Percentiles rank a stretch among this genome's conserved stretches.
These are phyloP conservation scores for Stemphylium beticola DNA, from an alignment of 2,329 filamentous ascomycete genomes.

Conservation along the genomic window DNA sequence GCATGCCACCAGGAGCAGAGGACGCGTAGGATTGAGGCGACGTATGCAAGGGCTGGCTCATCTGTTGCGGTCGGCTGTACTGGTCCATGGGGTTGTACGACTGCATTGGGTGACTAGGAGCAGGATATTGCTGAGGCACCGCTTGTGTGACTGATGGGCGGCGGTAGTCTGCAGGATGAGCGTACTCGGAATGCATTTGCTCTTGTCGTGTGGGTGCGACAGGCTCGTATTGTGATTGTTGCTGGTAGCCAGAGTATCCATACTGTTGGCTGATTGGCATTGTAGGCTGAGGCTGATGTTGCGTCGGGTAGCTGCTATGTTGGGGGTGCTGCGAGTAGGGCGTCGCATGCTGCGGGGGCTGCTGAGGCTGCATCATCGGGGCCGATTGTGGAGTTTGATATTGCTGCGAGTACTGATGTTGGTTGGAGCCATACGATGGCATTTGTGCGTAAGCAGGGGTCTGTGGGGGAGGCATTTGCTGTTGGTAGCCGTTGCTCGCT, in stretches of 20 bases:
- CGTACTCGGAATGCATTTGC: slow-evolving; percentile 46
- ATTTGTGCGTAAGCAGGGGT: slow-evolving; percentile 48
- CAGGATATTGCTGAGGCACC: slow-evolving; percentile 43
- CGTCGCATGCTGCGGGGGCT: slow-evolving; percentile 38
- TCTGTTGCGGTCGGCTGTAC: slow-evolving; percentile 47
- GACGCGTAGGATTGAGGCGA: slow-evolving; percentile 41
- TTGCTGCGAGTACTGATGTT: slow-evolving; percentile 45
- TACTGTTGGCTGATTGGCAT: slow-evolving; percentile 51
- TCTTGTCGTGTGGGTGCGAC: slow-evolving; percentile 46
- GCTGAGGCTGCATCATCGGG: slow-evolving; percentile 49
- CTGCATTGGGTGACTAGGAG: slow-evolving; percentile 42
- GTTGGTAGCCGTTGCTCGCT: slow-evolving; percentile 43
- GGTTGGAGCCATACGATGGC: slow-evolving; percentile 45
- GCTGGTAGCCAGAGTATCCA: slow-evolving; percentile 48
- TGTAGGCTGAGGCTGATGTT: slow-evolving; percentile 22
- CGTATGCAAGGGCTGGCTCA: slow-evolving; percentile 43
- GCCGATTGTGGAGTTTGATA: slow-evolving; percentile 39
- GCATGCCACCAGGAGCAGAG: slow-evolving; percentile 34
- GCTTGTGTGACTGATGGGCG: slow-evolving; percentile 48
- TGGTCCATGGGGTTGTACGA: slow-evolving; percentile 46
- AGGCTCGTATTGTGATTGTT: slow-evolving; percentile 47
- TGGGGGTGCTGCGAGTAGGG: slow-evolving; percentile 41
- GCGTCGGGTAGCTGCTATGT: slow-evolving; percentile 41
- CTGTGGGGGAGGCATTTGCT: slow-evolving; percentile 51
- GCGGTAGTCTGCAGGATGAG: slow-evolving; percentile 48